Evolutionary conservation across 371 early-diverging fungal genomes (phyloP).

Genomic region (Apophysomyces sp.): DNA sequence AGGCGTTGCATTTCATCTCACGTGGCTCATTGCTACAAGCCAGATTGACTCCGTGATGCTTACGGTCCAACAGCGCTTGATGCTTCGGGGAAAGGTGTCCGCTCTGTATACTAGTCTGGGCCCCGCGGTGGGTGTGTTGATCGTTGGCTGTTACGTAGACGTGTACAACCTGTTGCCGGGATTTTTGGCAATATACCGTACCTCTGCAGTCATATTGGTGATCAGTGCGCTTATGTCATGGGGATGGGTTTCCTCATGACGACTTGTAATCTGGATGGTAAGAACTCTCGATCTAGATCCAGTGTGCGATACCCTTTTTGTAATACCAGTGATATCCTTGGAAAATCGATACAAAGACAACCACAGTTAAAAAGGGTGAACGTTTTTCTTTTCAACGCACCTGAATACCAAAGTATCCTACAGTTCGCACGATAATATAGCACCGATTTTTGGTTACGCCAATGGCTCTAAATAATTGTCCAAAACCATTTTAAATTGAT

Average conservation of each 20-base stretch:
- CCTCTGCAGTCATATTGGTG: neutral
- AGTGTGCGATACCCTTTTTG: neutral
- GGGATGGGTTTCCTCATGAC: slow-evolving; percentile 3
- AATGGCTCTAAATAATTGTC: no score
- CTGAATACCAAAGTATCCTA: no score
- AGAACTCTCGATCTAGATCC: neutral
- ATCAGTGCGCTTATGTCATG: slow-evolving; percentile 7
- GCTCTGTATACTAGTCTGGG: slow-evolving; percentile 18
- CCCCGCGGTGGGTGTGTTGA: slow-evolving; percentile 15
- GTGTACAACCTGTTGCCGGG: slow-evolving; percentile 2
- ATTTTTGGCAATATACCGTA: slow-evolving; percentile 5
- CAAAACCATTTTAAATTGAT: no score
- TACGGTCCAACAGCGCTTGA: slow-evolving; percentile 18
- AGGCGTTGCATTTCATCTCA: slow-evolving; percentile 12
- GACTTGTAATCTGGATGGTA: neutral
- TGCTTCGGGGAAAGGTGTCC: slow-evolving; percentile 20
- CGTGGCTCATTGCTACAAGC: slow-evolving; percentile 15
- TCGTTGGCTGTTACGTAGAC: slow-evolving; percentile 11
- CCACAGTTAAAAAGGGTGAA: no score
- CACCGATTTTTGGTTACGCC: no score
- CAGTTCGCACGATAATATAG: no score
- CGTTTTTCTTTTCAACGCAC: no score
- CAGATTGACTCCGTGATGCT: slow-evolving; percentile 15
- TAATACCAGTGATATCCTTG: no score
- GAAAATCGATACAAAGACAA: no score